Percentiles rank a stretch among this genome's conserved stretches.
Conservation (phyloP, 1,284 basidiomycete species). For the Acaromyces ingoldii region DNA sequence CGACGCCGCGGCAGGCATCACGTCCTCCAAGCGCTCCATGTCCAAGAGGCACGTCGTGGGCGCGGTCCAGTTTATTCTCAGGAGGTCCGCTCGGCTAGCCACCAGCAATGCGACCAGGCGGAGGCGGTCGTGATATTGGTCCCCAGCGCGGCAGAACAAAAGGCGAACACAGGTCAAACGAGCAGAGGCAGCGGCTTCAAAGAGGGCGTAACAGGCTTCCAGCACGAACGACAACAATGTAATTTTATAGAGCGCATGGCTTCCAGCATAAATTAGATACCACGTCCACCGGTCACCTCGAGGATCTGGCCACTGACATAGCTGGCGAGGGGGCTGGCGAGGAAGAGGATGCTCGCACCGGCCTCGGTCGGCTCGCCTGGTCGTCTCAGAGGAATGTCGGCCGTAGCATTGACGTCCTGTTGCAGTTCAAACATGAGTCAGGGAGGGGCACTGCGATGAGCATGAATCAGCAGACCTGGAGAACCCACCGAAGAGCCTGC, state of each 20-base stretch:
- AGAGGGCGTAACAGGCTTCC: background rate
- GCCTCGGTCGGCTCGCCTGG: slow-evolving; percentile 73
- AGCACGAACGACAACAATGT: background rate
- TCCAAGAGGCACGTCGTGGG: slow-evolving; percentile 4
- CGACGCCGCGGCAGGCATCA: slow-evolving; percentile 2
- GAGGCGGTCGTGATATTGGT: too few relatives aligned
- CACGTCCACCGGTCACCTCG: slow-evolving; percentile 44
- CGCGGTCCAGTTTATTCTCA: background rate
- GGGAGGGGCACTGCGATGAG: too few relatives aligned
- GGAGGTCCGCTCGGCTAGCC: too few relatives aligned
- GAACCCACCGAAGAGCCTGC: slow-evolving; percentile 68
- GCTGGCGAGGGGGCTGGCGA: slow-evolving; percentile 67
- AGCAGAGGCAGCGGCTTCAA: background rate
- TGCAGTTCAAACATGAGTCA: too few relatives aligned
- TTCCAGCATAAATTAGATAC: slow-evolving; percentile 17
- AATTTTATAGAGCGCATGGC: background rate
- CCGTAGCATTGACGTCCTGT: slow-evolving; percentile 59
- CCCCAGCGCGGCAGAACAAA: too few relatives aligned
- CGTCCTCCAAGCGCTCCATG: background rate
- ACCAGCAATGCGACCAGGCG: too few relatives aligned
- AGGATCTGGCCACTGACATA: slow-evolving; percentile 77
- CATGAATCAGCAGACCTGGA: too few relatives aligned
- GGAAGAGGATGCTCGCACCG: slow-evolving; percentile 56
- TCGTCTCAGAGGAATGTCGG: slow-evolving; percentile 67
- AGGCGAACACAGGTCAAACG: background rate